Evolutionary conservation across 305 asterid species (phyloP).

Genomic region (Fraxinus dipetala): DNA sequence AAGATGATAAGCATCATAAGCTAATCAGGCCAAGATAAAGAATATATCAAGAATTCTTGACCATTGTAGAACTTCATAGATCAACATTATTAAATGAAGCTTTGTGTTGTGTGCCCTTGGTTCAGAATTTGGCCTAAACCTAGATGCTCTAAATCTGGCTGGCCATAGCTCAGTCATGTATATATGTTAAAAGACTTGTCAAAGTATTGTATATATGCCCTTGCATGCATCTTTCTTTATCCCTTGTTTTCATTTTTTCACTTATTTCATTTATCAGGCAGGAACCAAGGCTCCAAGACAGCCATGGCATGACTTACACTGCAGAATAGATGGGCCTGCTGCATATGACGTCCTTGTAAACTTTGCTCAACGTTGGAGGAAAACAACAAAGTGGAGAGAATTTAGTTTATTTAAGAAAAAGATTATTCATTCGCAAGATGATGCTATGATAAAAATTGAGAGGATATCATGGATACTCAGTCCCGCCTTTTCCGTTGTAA

Average conservation of each 20-base stretch:
- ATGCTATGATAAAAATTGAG: conserved; percentile 77
- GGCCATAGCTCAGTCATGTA: conserved; percentile 1
- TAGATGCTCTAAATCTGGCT: background rate
- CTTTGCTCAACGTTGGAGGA: conserved; percentile 94
- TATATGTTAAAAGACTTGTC: background rate
- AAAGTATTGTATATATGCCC: conserved; percentile 1
- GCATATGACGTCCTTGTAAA: conserved; percentile 89
- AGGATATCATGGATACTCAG: conserved; percentile 88
- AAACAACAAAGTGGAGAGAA: conserved; percentile 83
- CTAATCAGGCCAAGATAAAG: background rate
- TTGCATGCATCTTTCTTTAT: background rate
- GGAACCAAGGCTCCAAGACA: conserved; percentile 86
- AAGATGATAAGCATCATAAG: background rate
- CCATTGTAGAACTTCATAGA: background rate
- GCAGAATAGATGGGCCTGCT: conserved; percentile 90
- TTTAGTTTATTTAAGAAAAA: conserved; percentile 62
- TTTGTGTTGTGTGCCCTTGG: background rate
- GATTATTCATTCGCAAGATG: conserved; percentile 70
- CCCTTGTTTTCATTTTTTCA: background rate
- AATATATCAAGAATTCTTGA: background rate
- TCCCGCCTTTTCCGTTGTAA: conserved; percentile 50
- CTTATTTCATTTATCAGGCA: conserved; percentile 32
- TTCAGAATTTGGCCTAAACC: background rate
- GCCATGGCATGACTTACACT: conserved; percentile 97
- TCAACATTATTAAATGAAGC: background rate